Conservation (phyloP, 257 asterid genomes). For the Ilex aquifolium region DNA sequence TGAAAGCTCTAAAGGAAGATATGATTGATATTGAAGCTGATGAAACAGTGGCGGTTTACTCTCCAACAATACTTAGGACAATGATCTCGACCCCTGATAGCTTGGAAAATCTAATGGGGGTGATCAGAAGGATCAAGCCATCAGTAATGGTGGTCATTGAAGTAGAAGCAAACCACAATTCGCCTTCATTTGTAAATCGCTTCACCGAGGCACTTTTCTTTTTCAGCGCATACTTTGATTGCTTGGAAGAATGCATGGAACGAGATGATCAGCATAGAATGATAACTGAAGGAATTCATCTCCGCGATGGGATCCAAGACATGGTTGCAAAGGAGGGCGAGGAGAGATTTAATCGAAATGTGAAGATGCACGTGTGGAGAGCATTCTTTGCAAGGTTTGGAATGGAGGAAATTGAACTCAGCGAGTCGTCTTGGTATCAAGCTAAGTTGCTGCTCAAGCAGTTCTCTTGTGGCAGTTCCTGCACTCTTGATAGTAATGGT, state of each 20-base stretch:
- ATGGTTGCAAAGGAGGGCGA: background rate
- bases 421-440: constrained; percentile 43
- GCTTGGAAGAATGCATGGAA: background rate
- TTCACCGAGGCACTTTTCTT: constrained; percentile 10
- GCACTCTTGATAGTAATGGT: constrained; percentile 13
- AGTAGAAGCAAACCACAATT: constrained; percentile 67
- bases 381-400: constrained; percentile 12
- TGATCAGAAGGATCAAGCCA: constrained; percentile 36
- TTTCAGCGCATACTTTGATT: background rate
- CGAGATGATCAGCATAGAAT: background rate
- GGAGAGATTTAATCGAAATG: background rate
- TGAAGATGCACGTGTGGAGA: constrained; percentile 19
- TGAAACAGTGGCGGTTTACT: background rate
- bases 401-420: constrained; percentile 27
- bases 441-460: constrained; percentile 17
- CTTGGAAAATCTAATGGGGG: constrained; percentile 31
- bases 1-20: constrained; percentile 36
- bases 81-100: background rate
- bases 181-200: constrained; percentile 51
- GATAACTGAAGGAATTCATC: background rate
- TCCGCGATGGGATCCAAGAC: background rate
- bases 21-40: constrained; percentile 22
- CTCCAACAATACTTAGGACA: background rate
- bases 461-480: constrained; percentile 13
- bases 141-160: constrained; percentile 47